phyloP scores from a whole-genome alignment of 2,329 filamentous ascomycete genomes.

The Lachnellula arida region DNA sequence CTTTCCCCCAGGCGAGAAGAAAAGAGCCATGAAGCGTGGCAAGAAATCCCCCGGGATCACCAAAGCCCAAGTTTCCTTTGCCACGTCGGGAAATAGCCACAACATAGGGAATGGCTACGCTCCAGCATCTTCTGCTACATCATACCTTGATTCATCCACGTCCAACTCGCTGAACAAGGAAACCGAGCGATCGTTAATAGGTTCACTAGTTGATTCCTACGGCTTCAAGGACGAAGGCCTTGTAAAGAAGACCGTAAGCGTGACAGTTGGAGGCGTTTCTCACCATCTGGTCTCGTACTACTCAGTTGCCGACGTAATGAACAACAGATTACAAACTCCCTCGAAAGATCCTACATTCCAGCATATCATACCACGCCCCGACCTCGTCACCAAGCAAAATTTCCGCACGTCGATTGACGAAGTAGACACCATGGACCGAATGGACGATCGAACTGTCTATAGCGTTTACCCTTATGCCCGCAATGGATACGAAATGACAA shows the following conservation, averaged over 20 bases:
- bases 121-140: slow-evolving; percentile 6
- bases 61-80: slow-evolving; percentile 23
- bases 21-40: slow-evolving; percentile 70
- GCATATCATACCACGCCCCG: slow-evolving; percentile 49
- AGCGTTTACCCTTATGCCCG: slow-evolving; percentile 22
- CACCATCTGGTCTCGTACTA: slow-evolving; percentile 92
- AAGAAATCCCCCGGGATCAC: slow-evolving; percentile 36
- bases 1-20: slow-evolving; percentile 83
- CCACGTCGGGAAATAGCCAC: slow-evolving; percentile 1
- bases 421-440: slow-evolving; percentile 37
- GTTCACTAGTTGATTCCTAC: slow-evolving; percentile 85
- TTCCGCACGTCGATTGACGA: slow-evolving; percentile 65
- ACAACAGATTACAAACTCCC: slow-evolving; percentile 51
- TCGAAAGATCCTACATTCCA: slow-evolving; percentile 47
- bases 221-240: slow-evolving; percentile 78
- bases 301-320: slow-evolving; percentile 70
- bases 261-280: slow-evolving; percentile 66
- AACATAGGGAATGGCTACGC: slow-evolving; percentile 10
- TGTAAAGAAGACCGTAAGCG: slow-evolving; percentile 89
- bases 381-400: slow-evolving; percentile 58
- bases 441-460: slow-evolving; percentile 27
- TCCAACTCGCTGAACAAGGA: slow-evolving; percentile 27
- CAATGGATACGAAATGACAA: slow-evolving; percentile 29
- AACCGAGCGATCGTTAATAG: slow-evolving; percentile 49
- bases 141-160: slow-evolving; percentile 17